Evolutionary conservation across 306 rosid genomes (phyloP).

Genomic region (Lathyrus aphaca): DNA sequence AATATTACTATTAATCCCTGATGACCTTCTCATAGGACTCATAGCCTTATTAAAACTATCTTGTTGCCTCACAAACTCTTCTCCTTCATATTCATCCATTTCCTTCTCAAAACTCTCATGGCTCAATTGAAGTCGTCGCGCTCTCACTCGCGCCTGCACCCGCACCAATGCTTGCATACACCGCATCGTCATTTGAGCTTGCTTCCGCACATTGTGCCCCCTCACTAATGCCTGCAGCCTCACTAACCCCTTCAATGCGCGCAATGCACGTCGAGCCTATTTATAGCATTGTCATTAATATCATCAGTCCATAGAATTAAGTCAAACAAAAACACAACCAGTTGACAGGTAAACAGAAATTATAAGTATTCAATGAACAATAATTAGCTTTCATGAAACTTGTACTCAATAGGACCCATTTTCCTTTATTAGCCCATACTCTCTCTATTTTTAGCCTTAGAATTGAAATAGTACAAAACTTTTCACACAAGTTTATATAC

Average conservation of each 20-base stretch:
- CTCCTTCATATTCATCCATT: neutral
- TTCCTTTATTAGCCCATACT: neutral
- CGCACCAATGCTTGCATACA: conserved; percentile 97
- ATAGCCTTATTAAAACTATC: conserved; percentile 32
- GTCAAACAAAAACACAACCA: neutral
- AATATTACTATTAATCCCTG: conserved; percentile 25
- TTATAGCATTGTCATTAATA: conserved; percentile 4
- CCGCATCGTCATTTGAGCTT: conserved; percentile 96
- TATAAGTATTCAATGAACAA: conserved; percentile 19
- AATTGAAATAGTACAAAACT: neutral
- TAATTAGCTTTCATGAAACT: conserved; percentile 15
- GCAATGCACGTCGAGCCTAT: conserved; percentile 86
- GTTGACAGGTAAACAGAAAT: conserved; percentile 6
- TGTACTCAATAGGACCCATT: conserved; percentile 1
- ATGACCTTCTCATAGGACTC: conserved; percentile 50
- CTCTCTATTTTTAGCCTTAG: neutral
- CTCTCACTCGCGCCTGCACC: conserved; percentile 81
- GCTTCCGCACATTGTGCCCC: conserved; percentile 90
- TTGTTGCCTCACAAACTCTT: conserved; percentile 28
- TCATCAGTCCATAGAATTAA: neutral
- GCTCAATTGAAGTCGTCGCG: conserved; percentile 65
- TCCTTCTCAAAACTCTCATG: conserved; percentile 52
- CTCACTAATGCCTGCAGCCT: conserved; percentile 91
- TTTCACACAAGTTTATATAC: neutral
- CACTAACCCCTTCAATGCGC: conserved; percentile 90